These are phyloP conservation scores for Phytophthora sp. DNA, from an alignment of 352 stramenopile genomes.

Conservation along the genomic window DNA sequence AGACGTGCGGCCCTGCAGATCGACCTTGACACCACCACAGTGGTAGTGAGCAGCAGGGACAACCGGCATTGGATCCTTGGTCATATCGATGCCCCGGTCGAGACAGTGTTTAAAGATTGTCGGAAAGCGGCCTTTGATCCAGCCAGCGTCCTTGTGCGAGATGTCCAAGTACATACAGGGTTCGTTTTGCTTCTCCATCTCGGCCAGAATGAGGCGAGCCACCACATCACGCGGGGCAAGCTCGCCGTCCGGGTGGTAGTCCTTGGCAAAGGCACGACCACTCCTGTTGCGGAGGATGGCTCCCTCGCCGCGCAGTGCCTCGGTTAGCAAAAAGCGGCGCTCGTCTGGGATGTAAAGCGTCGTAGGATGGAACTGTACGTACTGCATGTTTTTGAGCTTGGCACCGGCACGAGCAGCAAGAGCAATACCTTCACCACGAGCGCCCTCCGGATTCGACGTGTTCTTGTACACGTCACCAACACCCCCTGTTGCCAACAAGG, in stretches of 20 bases:
- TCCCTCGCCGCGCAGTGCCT: slow-evolving; percentile 93
- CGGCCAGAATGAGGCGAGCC: slow-evolving; percentile 90
- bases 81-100: slow-evolving; percentile 91
- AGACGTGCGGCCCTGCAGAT: slow-evolving; percentile 85
- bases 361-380: slow-evolving; percentile 97
- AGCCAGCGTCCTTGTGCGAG: slow-evolving; percentile 87
- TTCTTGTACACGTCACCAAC: slow-evolving; percentile 95
- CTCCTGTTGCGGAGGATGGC: slow-evolving; percentile 88
- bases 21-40: slow-evolving; percentile 92
- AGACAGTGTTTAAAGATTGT: slow-evolving; percentile 88
- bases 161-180: slow-evolving; percentile 94
- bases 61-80: slow-evolving; percentile 87
- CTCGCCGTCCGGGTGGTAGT: slow-evolving; percentile 93
- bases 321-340: slow-evolving; percentile 92
- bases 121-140: slow-evolving; percentile 87
- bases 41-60: slow-evolving; percentile 95
- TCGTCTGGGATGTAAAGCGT: slow-evolving; percentile 92
- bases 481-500: slow-evolving; percentile 93
- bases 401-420: slow-evolving; percentile 82
- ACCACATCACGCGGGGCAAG: slow-evolving; percentile 95
- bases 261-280: slow-evolving; percentile 86
- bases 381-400: slow-evolving; percentile 93
- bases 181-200: slow-evolving; percentile 86
- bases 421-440: slow-evolving; percentile 73
- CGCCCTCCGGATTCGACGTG: slow-evolving; percentile 92